A percentile compares a stretch with the other conserved stretches of the same genome.
Conservation (phyloP, 2,329 filamentous ascomycete genomes). For the Cercospora sesami region DNA sequence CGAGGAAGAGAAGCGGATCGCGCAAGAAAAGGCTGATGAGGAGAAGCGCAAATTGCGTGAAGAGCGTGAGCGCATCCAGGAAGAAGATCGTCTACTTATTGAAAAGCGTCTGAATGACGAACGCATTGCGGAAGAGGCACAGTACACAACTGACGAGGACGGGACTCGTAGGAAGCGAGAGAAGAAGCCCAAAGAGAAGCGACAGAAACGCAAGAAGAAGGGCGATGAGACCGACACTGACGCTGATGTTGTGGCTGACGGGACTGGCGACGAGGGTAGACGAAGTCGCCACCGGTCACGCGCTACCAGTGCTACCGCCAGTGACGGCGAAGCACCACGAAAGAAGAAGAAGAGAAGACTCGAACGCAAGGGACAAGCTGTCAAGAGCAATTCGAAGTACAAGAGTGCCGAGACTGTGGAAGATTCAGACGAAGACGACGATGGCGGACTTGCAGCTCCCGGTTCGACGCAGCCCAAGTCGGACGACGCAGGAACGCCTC, state of each 20-base stretch:
- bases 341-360: conserved; percentile 61
- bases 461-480: conserved; percentile 28
- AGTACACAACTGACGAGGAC: conserved; percentile 81
- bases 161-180: conserved; percentile 79
- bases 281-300: conserved; percentile 37
- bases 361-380: conserved; percentile 52
- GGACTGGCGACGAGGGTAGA: conserved; percentile 50
- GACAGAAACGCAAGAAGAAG: conserved; percentile 63
- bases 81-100: conserved; percentile 70
- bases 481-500: conserved; percentile 31
- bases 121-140: conserved; percentile 62
- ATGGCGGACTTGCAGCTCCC: conserved; percentile 26
- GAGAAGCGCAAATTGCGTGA: conserved; percentile 79
- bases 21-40: conserved; percentile 69
- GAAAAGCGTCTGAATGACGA: conserved; percentile 72
- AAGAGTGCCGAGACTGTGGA: conserved; percentile 84
- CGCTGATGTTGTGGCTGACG: conserved; percentile 45
- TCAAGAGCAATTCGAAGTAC: conserved; percentile 60
- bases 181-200: conserved; percentile 56
- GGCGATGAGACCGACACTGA: conserved; percentile 47
- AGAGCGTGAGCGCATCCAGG: conserved; percentile 78
- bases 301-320: conserved; percentile 38
- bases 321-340: conserved; percentile 59
- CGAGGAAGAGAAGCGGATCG: conserved; percentile 71
- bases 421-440: conserved; percentile 66